A percentile compares a stretch with the other conserved stretches of the same genome.
phyloP scores from a whole-genome alignment of 75 land plant species.

The Cupressus sempervirens region DNA sequence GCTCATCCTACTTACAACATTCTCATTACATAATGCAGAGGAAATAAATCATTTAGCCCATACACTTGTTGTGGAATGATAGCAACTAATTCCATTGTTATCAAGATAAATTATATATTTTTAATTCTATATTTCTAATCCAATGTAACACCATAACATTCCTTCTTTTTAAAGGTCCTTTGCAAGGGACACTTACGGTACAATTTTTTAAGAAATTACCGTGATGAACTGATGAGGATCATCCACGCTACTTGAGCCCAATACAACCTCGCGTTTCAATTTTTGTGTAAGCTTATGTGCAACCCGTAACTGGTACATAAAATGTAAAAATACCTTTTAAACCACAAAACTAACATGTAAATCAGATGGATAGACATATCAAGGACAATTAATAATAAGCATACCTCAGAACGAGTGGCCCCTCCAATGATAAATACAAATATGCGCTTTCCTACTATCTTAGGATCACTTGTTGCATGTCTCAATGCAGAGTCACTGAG shows the following conservation, averaged over 20 bases:
- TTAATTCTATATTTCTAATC: neutral
- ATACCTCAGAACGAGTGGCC: constrained; percentile 95
- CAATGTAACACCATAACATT: neutral
- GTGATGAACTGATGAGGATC: constrained; percentile 89
- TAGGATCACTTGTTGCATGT: constrained; percentile 71
- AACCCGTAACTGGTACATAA: constrained; percentile 57
- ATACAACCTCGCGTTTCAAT: constrained; percentile 73
- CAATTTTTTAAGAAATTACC: constrained; percentile 30
- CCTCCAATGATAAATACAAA: constrained; percentile 92
- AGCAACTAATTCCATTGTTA: neutral
- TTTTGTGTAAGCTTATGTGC: constrained; percentile 81
- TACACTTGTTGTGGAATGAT: neutral
- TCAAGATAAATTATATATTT: neutral
- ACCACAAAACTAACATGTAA: constrained; percentile 5
- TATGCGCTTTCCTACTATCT: constrained; percentile 80
- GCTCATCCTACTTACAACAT: neutral
- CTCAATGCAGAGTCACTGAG: constrained; percentile 73
- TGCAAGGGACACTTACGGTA: neutral
- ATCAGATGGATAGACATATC: constrained; percentile 3
- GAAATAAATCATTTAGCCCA: neutral
- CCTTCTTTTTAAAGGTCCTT: neutral
- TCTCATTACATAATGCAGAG: neutral
- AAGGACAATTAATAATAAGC: constrained; percentile 7
- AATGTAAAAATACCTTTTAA: neutral
- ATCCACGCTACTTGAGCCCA: constrained; percentile 90